Evolutionary conservation across 257 asterid genomes (phyloP).

Genomic region (Euphrasia confusa): DNA sequence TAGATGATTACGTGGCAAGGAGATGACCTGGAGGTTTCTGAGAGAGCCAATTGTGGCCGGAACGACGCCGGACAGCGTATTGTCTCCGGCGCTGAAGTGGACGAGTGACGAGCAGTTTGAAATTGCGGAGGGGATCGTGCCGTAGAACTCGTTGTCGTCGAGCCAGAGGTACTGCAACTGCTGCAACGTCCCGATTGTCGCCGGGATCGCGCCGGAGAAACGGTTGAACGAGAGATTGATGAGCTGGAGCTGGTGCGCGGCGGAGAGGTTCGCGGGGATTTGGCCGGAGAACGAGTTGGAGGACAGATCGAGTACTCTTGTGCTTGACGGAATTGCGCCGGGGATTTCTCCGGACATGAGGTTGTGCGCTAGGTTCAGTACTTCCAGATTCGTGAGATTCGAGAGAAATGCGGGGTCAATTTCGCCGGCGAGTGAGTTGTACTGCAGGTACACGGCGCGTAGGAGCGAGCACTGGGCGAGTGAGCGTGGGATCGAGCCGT

Average conservation of each 20-base stretch:
- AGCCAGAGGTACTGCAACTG: conserved; percentile 52
- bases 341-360: conserved; percentile 40
- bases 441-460: conserved; percentile 65
- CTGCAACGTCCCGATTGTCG: conserved; percentile 45
- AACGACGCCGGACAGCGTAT: conserved; percentile 56
- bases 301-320: conserved; percentile 57
- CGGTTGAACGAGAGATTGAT: conserved; percentile 56
- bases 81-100: conserved; percentile 61
- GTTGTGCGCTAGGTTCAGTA: conserved; percentile 55
- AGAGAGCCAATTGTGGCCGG: conserved; percentile 63
- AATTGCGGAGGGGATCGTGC: conserved; percentile 74
- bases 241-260: conserved; percentile 46
- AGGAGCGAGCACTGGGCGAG: conserved; percentile 46
- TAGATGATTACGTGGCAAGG: conserved; percentile 54
- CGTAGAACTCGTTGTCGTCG: conserved; percentile 49
- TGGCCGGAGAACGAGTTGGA: conserved; percentile 52
- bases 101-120: conserved; percentile 66
- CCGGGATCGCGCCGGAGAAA: conserved; percentile 63
- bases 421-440: conserved; percentile 57
- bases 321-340: conserved; percentile 31
- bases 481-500: conserved; percentile 54
- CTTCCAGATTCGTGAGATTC: conserved; percentile 51
- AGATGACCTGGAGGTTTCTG: conserved; percentile 42
- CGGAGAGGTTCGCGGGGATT: conserved; percentile 47
- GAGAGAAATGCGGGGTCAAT: conserved; percentile 41